phyloP scores from a whole-genome alignment of 306 rosid species.

The Pterocarpus macrocarpus region DNA sequence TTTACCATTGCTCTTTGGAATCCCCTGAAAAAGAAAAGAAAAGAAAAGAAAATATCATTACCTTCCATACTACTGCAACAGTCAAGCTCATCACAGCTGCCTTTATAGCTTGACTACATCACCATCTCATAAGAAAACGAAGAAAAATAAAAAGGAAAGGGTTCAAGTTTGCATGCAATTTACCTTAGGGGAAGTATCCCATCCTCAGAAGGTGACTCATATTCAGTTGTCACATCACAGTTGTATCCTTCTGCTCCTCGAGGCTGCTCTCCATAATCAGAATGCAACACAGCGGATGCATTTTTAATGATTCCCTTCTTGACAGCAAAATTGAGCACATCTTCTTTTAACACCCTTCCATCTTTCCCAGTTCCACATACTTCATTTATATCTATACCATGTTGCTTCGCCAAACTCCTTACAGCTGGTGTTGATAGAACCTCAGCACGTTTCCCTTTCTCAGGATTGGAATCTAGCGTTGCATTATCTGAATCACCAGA shows the following conservation, averaged over 20 bases:
- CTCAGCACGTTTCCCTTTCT: slow-evolving; percentile 48
- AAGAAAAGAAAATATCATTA: slow-evolving; percentile 29
- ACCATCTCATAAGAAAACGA: slow-evolving; percentile 21
- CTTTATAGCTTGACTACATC: slow-evolving; percentile 3
- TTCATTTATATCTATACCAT: slow-evolving; percentile 74
- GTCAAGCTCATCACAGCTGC: slow-evolving; percentile 33
- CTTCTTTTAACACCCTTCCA: slow-evolving; percentile 86
- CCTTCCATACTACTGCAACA: slow-evolving; percentile 24
- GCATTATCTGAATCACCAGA: slow-evolving; percentile 45
- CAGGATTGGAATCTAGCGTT: slow-evolving; percentile 49
- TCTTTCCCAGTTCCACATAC: slow-evolving; percentile 81
- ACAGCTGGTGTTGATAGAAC: slow-evolving; percentile 87
- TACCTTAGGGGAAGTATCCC: slow-evolving; percentile 78
- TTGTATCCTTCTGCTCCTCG: slow-evolving; percentile 50
- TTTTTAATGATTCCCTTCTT: slow-evolving; percentile 65
- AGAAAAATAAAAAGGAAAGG: not conserved
- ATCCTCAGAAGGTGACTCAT: slow-evolving; percentile 58
- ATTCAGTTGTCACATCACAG: slow-evolving; percentile 45
- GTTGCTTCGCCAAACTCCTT: slow-evolving; percentile 80
- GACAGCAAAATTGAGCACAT: slow-evolving; percentile 67
- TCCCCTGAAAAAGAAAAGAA: slow-evolving; percentile 67
- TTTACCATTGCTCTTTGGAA: slow-evolving; percentile 87
- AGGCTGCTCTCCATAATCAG: slow-evolving; percentile 49
- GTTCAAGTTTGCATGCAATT: slow-evolving; percentile 34
- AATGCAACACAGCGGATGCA: slow-evolving; percentile 49